These are phyloP conservation scores for Tolypocladium guangdongense DNA, from an alignment of 2,329 filamentous ascomycete genomes.

Conservation along the genomic window DNA sequence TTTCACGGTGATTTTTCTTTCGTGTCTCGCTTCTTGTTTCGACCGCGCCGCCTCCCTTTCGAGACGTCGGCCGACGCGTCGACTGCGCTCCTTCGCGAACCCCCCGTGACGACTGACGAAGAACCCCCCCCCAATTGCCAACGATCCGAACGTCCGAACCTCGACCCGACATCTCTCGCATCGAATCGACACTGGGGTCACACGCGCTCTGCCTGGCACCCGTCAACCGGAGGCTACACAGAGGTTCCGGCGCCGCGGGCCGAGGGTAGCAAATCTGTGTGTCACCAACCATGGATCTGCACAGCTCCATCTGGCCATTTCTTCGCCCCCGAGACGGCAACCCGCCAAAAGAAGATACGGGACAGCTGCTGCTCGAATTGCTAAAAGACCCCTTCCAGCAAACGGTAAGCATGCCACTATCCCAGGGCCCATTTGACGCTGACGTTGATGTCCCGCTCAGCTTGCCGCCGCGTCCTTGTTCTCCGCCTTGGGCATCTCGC, in stretches of 20 bases:
- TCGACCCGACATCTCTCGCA: not conserved
- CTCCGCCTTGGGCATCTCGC: conserved; percentile 69
- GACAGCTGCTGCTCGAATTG: conserved; percentile 34
- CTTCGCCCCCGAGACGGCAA: not conserved
- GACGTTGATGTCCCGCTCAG: conserved; percentile 6
- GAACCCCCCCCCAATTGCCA: not conserved
- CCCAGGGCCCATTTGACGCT: not conserved
- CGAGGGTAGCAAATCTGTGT: not conserved
- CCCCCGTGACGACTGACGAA: not conserved
- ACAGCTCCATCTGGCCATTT: not conserved
- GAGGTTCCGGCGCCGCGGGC: not conserved
- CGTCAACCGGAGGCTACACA: not conserved
- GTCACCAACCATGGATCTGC: not conserved
- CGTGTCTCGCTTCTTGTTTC: not conserved
- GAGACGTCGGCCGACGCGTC: conserved; percentile 1
- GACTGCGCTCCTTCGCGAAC: not conserved
- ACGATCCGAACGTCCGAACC: not conserved
- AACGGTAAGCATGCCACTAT: conserved; percentile 22
- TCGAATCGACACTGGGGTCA: not conserved
- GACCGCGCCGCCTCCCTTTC: not conserved
- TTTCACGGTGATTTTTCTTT: not conserved
- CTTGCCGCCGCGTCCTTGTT: conserved; percentile 46
- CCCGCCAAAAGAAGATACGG: conserved; percentile 15
- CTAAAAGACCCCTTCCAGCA: conserved; percentile 39
- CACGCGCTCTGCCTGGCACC: not conserved